Conservation (phyloP, 2,329 filamentous ascomycete genomes). For the Pseudocercospora vitis region DNA sequence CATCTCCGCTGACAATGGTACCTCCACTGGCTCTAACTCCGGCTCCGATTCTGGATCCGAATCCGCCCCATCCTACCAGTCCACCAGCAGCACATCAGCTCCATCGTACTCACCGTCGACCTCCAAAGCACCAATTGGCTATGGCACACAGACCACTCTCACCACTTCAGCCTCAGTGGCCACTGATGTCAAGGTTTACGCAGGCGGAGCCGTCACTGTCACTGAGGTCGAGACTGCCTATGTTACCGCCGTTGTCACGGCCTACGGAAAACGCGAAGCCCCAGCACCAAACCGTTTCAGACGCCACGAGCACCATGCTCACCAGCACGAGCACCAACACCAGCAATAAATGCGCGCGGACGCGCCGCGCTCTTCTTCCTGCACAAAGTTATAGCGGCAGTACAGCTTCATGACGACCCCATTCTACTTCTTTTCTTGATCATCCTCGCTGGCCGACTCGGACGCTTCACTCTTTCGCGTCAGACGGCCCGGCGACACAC, state of each 20-base stretch:
- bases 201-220: slow-evolving; percentile 31
- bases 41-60: slow-evolving; percentile 18
- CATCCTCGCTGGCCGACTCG: slow-evolving; percentile 6
- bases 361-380: neutral
- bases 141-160: slow-evolving; percentile 17
- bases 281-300: slow-evolving; percentile 15
- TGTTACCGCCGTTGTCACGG: slow-evolving; percentile 32
- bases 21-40: neutral
- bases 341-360: slow-evolving; percentile 10
- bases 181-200: slow-evolving; percentile 18
- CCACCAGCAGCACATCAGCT: slow-evolving; percentile 1
- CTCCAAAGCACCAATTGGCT: slow-evolving; percentile 4
- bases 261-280: slow-evolving; percentile 24
- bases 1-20: slow-evolving; percentile 20
- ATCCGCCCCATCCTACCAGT: slow-evolving; percentile 18
- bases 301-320: slow-evolving; percentile 35
- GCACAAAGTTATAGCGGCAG: slow-evolving; percentile 10
- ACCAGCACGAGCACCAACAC: slow-evolving; percentile 28
- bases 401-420: slow-evolving; percentile 39
- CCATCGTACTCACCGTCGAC: slow-evolving; percentile 17
- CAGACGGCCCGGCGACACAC: neutral
- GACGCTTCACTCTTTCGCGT: slow-evolving; percentile 22
- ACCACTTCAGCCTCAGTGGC: slow-evolving; percentile 27
- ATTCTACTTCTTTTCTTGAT: slow-evolving; percentile 8
- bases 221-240: slow-evolving; percentile 29